phyloP scores from a whole-genome alignment of 208 protist species.

The Leishmania tropica region DNA sequence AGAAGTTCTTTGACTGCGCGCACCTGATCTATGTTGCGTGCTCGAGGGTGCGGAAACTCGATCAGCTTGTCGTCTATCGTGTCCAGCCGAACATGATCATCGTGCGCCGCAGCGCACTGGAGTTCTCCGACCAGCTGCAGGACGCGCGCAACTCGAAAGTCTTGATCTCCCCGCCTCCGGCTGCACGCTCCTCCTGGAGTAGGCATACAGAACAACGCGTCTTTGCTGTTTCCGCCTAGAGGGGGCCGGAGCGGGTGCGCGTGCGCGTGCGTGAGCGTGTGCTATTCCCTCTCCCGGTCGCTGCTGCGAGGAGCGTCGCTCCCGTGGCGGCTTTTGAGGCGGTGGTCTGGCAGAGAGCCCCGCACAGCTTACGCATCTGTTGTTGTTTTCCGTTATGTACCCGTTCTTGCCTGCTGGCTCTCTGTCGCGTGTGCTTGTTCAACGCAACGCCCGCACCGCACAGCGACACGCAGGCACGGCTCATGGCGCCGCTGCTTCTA shows the following conservation, averaged over 20 bases:
- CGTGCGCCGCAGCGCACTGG: constrained; percentile 68
- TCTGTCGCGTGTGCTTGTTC: background rate
- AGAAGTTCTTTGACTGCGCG: constrained; percentile 87
- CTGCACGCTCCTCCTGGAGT: constrained; percentile 39
- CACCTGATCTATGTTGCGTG: constrained; percentile 92
- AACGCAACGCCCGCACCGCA: background rate
- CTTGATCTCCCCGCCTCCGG: constrained; percentile 6
- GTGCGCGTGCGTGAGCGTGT: background rate
- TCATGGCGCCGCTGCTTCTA: background rate
- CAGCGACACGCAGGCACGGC: background rate
- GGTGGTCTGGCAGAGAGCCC: background rate
- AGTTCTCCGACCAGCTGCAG: constrained; percentile 58
- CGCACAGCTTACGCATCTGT: background rate
- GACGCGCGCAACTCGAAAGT: constrained; percentile 30
- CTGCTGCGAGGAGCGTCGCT: too few species aligned
- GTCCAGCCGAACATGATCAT: constrained; percentile 80
- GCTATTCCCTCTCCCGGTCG: too few species aligned
- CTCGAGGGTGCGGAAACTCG: constrained; percentile 75
- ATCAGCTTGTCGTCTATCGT: constrained; percentile 85
- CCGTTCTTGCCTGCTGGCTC: background rate
- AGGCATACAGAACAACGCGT: constrained; percentile 23
- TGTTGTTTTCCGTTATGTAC: background rate
- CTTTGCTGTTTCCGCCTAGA: constrained; percentile 19
- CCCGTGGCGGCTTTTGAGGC: background rate
- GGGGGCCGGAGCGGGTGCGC: background rate